Percentiles rank a stretch among this genome's conserved stretches.
Conservation (phyloP, 164 flowering plant genomes). For the Nymphaea colorata region DNA sequence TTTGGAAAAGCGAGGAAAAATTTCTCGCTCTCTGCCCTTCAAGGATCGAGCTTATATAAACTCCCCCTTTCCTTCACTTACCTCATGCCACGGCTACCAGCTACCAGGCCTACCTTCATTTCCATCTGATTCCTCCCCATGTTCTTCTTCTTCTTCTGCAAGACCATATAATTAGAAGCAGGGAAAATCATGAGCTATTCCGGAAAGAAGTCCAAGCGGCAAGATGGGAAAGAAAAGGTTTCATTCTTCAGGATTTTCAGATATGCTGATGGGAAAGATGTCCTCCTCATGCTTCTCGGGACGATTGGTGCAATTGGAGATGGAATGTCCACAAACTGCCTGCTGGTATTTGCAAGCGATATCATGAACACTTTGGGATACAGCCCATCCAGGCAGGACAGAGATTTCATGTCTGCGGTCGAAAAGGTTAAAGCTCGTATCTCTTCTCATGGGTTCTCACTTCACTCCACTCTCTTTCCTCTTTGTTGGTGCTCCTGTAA, state of each 20-base stretch:
- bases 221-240: too few relatives aligned
- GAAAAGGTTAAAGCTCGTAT: constrained; percentile 42
- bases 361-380: constrained; percentile 77
- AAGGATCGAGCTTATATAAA: too few relatives aligned
- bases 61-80: too few relatives aligned
- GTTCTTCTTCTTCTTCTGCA: too few relatives aligned
- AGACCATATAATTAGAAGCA: too few relatives aligned
- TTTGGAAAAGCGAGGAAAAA: too few relatives aligned
- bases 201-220: too few relatives aligned
- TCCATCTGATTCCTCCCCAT: too few relatives aligned
- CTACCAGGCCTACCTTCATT: too few relatives aligned
- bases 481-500: not conserved
- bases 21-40: too few relatives aligned
- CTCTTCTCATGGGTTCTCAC: not conserved
- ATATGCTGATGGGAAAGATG: constrained; percentile 75
- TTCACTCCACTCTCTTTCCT: not conserved
- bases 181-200: too few relatives aligned
- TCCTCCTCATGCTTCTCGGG: constrained; percentile 70
- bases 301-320: constrained; percentile 85
- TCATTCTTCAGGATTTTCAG: constrained; percentile 25
- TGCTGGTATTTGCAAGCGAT: constrained; percentile 60
- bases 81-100: too few relatives aligned
- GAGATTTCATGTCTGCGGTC: constrained; percentile 62
- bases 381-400: constrained; percentile 26
- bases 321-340: constrained; percentile 77